Evolutionary conservation across 139 green algal genomes (phyloP).

Genomic region (Bryopsis sp.): DNA sequence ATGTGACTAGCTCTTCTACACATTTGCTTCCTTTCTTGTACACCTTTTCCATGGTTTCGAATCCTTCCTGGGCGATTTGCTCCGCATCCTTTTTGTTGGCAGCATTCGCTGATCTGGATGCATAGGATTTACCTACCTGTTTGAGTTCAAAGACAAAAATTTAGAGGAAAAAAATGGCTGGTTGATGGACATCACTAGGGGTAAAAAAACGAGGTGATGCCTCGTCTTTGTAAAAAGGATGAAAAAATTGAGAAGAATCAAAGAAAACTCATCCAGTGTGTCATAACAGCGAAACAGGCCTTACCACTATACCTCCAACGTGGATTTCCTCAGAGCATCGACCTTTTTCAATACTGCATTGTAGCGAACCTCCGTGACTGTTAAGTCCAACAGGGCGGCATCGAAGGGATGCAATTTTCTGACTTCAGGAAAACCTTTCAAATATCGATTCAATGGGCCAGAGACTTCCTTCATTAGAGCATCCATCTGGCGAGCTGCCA

Average conservation of each 20-base stretch:
- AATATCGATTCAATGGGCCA: neutral
- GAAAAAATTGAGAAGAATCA: too few species aligned
- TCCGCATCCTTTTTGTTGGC: conserved; percentile 6
- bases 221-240: too few species aligned
- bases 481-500: neutral
- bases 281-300: too few species aligned
- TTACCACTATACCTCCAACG: neutral
- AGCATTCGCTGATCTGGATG: neutral
- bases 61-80: conserved; percentile 8
- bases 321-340: neutral
- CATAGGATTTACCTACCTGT: conserved; percentile 49
- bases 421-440: neutral
- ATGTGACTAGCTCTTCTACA: conserved; percentile 15
- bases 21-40: conserved; percentile 13
- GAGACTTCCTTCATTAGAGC: neutral
- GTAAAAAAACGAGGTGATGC: too few species aligned
- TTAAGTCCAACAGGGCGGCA: neutral
- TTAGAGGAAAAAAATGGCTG: too few species aligned
- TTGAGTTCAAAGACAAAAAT: too few species aligned
- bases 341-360: neutral
- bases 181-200: too few species aligned
- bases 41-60: conserved; percentile 13
- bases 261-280: too few species aligned
- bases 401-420: neutral
- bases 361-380: neutral